Evolutionary conservation across 257 asterid species (phyloP), one percentile per base, ranked within the genome.

Genomic region (Primulina tabacum): DNA sequence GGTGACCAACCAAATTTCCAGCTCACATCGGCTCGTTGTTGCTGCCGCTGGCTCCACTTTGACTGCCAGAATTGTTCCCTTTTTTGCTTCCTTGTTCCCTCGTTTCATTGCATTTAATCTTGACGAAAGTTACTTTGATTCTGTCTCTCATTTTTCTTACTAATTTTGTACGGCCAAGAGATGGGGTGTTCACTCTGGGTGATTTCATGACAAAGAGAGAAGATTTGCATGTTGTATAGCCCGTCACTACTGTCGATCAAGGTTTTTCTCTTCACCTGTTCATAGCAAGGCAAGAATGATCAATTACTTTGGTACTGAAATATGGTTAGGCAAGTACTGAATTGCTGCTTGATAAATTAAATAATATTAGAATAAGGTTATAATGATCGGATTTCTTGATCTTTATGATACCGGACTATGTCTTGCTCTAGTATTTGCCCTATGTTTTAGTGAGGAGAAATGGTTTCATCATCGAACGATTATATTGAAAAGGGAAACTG

Each of bases 181-280:
- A 83, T 78, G 97, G 93, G 62, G 82, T 78, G 56, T 89, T 84
- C 52, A 84, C 81, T 6, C 95, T 91, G 33, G 96, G 96, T 62
- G 93, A 84, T 58, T 91, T 89, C 73, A 91, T 89, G 97, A 90
- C 97, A 35, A 72, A 52, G 62, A 87, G 67, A 80, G 96, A 89
- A 67, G 90, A 87, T 21, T 73, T 92, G 71, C 95, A 81, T 35
- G 95, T 87, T 71, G 96, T 92, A 20, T 86, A 87, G 76, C 77
- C 93, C 60, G 79, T 84, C 50, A 87, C 97, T 8, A 83, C 96
- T 34, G 95, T 89, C 35, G 88, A 89, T 56, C 83, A 82, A 87
- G 97, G 97, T 88, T 75, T 43, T 24, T 52, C 64, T 53, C 8
- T 26, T 57, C 30, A 3, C 50, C 7, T 62, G 43, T 40, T 68